These are phyloP conservation scores for Blastobotrys persicus DNA, from an alignment of 1,139 yeast species.

Conservation along the genomic window DNA sequence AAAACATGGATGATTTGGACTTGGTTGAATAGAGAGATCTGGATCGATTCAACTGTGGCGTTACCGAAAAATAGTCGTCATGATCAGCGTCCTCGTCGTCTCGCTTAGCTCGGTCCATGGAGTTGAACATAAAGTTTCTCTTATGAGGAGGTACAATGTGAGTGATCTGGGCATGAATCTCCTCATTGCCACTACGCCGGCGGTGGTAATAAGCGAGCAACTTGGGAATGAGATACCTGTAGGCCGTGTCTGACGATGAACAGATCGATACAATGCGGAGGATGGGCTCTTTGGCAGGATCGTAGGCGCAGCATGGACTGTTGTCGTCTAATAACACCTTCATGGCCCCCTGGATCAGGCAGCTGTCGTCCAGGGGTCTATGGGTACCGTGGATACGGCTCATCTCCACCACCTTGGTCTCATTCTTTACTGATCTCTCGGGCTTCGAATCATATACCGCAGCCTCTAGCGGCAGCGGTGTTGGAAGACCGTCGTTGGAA, in stretches of 20 bases:
- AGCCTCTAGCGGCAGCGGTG: conserved; percentile 5
- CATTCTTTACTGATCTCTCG: neutral
- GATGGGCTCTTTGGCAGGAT: conserved; percentile 17
- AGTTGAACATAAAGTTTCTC: conserved; percentile 14
- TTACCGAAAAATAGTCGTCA: neutral
- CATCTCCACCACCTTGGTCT: conserved; percentile 15
- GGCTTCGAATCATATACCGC: neutral
- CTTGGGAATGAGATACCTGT: conserved; percentile 22
- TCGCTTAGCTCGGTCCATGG: neutral
- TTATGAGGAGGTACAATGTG: conserved; percentile 26
- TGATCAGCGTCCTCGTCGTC: conserved; percentile 2
- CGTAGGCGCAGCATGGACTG: conserved; percentile 9
- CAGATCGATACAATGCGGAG: conserved; percentile 23
- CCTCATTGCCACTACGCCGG: neutral
- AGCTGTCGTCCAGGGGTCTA: conserved; percentile 14
- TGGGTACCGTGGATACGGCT: conserved; percentile 9
- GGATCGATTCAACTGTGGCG: conserved; percentile 6
- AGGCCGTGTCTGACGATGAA: conserved; percentile 23
- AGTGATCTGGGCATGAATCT: conserved; percentile 21
- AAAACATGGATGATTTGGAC: no score
- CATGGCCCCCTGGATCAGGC: conserved; percentile 14
- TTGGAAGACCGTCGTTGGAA: neutral
- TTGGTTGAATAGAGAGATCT: conserved; percentile 1
- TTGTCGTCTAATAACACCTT: conserved; percentile 9
- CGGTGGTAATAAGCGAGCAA: conserved; percentile 19